These are phyloP conservation scores for Boletales sp. DNA, from an alignment of 768 basidiomycete genomes.

Conservation along the genomic window DNA sequence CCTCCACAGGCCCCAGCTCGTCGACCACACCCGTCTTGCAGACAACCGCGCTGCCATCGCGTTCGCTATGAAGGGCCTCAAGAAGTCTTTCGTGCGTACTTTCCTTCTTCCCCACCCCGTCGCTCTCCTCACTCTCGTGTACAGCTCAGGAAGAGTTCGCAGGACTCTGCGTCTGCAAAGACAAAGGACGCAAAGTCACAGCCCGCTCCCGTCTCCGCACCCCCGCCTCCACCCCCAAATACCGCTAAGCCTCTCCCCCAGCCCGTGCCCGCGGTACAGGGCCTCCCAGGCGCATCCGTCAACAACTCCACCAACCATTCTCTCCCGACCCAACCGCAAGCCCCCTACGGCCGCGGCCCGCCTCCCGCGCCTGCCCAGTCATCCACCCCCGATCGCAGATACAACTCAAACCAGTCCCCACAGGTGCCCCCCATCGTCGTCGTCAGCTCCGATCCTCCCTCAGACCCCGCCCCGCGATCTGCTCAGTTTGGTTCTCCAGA, in stretches of 20 bases:
- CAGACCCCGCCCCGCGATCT: conserved; percentile 43
- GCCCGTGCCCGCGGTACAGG: conserved; percentile 38
- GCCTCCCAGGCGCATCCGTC: conserved; percentile 35
- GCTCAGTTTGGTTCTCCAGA: conserved; percentile 44
- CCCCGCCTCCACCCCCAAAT: conserved; percentile 64
- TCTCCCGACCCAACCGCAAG: conserved; percentile 37
- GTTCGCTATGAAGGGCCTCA: conserved; percentile 71
- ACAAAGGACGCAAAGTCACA: conserved; percentile 57
- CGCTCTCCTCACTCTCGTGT: conserved; percentile 19
- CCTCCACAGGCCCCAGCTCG: conserved; percentile 2
- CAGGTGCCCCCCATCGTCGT: conserved; percentile 82
- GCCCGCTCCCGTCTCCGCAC: conserved; percentile 35
- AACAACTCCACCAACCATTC: conserved; percentile 38
- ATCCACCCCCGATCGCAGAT: conserved; percentile 58
- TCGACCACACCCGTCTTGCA: conserved; percentile 6
- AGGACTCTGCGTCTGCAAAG: conserved; percentile 65
- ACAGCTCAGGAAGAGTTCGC: conserved; percentile 68
- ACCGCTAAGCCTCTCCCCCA: conserved; percentile 62
- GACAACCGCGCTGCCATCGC: conserved; percentile 15
- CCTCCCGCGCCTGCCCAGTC: conserved; percentile 38
- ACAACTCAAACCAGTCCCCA: conserved; percentile 37
- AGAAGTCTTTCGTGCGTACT: conserved; percentile 69
- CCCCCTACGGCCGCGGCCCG: conserved; percentile 41
- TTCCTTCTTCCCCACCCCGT: conserved; percentile 11
- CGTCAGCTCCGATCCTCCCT: conserved; percentile 67